Evolutionary conservation across 306 rosid genomes (phyloP), one percentile per base, ranked within the genome.

Genomic region (Clitoria ternatea): DNA sequence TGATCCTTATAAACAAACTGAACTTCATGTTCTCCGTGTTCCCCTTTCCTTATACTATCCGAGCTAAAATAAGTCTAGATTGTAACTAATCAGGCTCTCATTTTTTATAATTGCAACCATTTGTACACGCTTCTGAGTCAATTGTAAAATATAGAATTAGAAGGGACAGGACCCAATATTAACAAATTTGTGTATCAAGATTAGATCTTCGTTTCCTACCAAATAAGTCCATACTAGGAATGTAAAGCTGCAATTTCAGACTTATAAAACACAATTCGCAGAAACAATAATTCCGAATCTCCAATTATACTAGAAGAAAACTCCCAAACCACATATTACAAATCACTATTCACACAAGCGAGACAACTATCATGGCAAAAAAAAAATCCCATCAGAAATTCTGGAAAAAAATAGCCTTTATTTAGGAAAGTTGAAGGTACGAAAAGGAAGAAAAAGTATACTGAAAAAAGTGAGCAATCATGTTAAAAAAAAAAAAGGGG

Each of bases 331-430:
- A 29, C 7, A 7, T 47, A 5, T 37, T 19, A 14, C 2, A 35
- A 50, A 53, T 10, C 29, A 47, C 5, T 4, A 45, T 19, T 45
- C 35, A 55, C 54, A 19, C 18, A 56, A 56, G 40, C 56, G 18
- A 65, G 35, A 47, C 61, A 43, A 43, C 1, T 5, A 37, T 17
- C 50, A 4, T 5, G 12, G 26, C 4, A 8, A 0, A 22, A 6
- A 8, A 12, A 59, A 43, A 8, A 35, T 8, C 26, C 22, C 6
- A 71, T 30, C 49, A 61, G 4, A 73, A 52, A 18, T 35, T 15
- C 12, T 6, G 0, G 37, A 52, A 8, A 15, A 74, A 17, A 83
- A 74, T 73, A 73, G 50, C 84, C 78, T 0, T 78, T 60, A 80
- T 0, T 78, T 60, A 30, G 81, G 81, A 61, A 60, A 76, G 47